phyloP scores from a whole-genome alignment of 2,329 filamentous ascomycete genomes.

The Aspergillus pseudoviridinutans region DNA sequence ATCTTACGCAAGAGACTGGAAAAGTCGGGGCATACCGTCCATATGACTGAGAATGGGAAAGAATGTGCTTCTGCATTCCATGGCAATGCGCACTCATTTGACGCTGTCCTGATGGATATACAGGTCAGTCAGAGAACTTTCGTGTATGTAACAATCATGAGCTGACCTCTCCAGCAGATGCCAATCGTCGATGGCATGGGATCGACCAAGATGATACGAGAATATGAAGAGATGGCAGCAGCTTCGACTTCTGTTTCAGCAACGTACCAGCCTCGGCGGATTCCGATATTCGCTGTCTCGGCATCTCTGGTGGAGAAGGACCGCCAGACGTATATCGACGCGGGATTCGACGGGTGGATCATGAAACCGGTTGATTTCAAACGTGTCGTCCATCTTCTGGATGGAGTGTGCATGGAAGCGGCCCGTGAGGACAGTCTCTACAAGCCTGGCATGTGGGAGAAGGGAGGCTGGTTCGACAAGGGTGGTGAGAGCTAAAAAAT shows the following conservation, averaged over 20 bases:
- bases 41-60: constrained; percentile 75
- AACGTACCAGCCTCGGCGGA: constrained; percentile 50
- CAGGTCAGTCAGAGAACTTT: constrained; percentile 58
- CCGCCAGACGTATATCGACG: constrained; percentile 64
- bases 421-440: constrained; percentile 64
- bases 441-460: constrained; percentile 69
- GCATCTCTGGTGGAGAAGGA: constrained; percentile 73
- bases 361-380: constrained; percentile 82
- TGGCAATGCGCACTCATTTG: constrained; percentile 61
- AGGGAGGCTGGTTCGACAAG: constrained; percentile 76
- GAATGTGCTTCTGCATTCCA: constrained; percentile 72
- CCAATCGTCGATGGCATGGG: constrained; percentile 81
- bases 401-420: constrained; percentile 62
- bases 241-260: constrained; percentile 36
- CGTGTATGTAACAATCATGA: background rate
- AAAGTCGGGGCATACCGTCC: constrained; percentile 67
- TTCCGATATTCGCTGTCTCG: constrained; percentile 83
- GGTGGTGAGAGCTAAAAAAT: constrained; percentile 9
- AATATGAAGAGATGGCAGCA: constrained; percentile 56
- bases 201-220: constrained; percentile 79
- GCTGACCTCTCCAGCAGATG: constrained; percentile 57
- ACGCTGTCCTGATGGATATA: constrained; percentile 88
- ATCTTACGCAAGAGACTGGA: constrained; percentile 77
- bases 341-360: constrained; percentile 87
- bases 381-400: constrained; percentile 63